phyloP scores from a whole-genome alignment of 2,329 filamentous ascomycete species.

The Exophiala bonariae region DNA sequence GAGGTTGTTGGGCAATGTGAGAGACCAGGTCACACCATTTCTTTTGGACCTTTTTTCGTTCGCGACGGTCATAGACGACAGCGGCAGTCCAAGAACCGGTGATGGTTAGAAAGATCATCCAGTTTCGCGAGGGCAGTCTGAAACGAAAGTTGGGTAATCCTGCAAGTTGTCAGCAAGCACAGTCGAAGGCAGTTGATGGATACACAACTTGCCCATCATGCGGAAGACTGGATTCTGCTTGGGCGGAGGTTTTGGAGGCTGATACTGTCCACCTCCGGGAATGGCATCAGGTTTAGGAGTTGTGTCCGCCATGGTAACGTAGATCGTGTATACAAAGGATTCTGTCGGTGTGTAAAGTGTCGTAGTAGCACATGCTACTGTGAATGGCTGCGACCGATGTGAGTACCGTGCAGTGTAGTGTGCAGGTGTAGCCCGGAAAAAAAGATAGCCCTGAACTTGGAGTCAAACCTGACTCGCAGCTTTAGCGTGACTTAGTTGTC shows the following conservation, averaged over 20 bases:
- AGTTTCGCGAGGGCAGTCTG: slow-evolving; percentile 90
- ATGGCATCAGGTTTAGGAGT: slow-evolving; percentile 16
- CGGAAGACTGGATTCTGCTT: slow-evolving; percentile 70
- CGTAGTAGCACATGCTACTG: too few species aligned
- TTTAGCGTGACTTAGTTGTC: too few species aligned
- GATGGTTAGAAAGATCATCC: slow-evolving; percentile 90
- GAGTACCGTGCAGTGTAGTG: too few species aligned
- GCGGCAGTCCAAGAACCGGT: slow-evolving; percentile 75
- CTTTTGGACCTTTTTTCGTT: slow-evolving; percentile 80
- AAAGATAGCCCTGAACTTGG: too few species aligned
- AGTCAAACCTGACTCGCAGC: too few species aligned
- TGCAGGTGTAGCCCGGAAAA: too few species aligned
- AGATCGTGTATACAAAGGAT: too few species aligned
- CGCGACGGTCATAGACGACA: slow-evolving; percentile 86
- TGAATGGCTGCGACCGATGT: too few species aligned
- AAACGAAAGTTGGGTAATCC: slow-evolving; percentile 81
- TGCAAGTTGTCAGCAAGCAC: slow-evolving; percentile 33
- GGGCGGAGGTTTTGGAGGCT: slow-evolving; percentile 42
- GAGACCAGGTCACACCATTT: slow-evolving; percentile 86
- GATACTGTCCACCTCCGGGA: slow-evolving; percentile 34
- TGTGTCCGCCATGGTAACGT: slow-evolving; percentile 36
- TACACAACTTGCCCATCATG: slow-evolving; percentile 59
- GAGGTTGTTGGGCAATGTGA: slow-evolving; percentile 74
- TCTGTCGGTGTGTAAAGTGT: too few species aligned
- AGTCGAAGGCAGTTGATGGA: slow-evolving; percentile 12